Evolutionary conservation across 2,329 filamentous ascomycete genomes (phyloP).

Genomic region (Mycosphaerelloides madeirae): DNA sequence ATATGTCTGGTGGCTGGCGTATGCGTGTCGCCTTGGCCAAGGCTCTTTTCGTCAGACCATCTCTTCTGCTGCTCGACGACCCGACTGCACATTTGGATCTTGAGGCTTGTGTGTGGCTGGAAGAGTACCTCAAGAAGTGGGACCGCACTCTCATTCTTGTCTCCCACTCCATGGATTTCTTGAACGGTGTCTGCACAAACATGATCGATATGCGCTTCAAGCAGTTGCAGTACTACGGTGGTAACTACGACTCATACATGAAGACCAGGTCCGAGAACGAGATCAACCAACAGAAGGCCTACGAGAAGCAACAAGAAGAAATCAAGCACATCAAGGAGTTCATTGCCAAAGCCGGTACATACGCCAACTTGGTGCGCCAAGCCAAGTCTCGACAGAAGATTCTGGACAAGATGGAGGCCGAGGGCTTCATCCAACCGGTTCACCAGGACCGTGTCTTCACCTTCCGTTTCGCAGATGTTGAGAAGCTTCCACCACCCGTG

Average conservation of each 20-base stretch:
- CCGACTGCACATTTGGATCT: slow-evolving; percentile 98
- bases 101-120: slow-evolving; percentile 98
- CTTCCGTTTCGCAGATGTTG: slow-evolving; percentile 97
- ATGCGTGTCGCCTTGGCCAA: slow-evolving; percentile 98
- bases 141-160: slow-evolving; percentile 93
- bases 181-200: slow-evolving; percentile 96
- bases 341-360: slow-evolving; percentile 98
- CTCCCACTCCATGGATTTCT: slow-evolving; percentile 97
- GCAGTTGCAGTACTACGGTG: slow-evolving; percentile 93
- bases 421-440: slow-evolving; percentile 95
- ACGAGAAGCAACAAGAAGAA: slow-evolving; percentile 98
- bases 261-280: slow-evolving; percentile 95
- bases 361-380: slow-evolving; percentile 97
- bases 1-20: slow-evolving; percentile 99
- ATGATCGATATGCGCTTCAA: slow-evolving; percentile 98
- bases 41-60: slow-evolving; percentile 97
- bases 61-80: slow-evolving; percentile 91
- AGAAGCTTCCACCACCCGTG: slow-evolving; percentile 97
- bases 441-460: slow-evolving; percentile 81
- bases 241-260: slow-evolving; percentile 96
- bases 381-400: slow-evolving; percentile 99
- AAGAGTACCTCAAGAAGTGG: slow-evolving; percentile 99
- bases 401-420: slow-evolving; percentile 99
- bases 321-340: slow-evolving; percentile 99
- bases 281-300: slow-evolving; percentile 97